Evolutionary conservation across 2,329 filamentous ascomycete genomes (phyloP), one percentile per base, ranked within the genome.

Genomic region (Colletotrichum acutatum): DNA sequence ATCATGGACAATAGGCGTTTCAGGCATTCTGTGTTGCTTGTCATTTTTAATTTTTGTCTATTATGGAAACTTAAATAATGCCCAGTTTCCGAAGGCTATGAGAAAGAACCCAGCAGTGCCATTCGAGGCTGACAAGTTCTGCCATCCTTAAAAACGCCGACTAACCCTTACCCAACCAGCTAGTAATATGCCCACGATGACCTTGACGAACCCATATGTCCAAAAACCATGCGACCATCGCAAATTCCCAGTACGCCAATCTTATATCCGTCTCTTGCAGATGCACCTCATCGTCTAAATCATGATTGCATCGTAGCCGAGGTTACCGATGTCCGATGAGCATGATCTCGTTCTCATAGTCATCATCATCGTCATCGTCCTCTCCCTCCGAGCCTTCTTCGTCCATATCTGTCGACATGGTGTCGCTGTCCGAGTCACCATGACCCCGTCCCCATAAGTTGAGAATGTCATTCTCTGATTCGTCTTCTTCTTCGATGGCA

Each of bases 371-470:
- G 5, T 86, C 84, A 8, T 88, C 87, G n/a, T 85, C 84, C 24
- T 82, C 81, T 3, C 83, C 83, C 24, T 85, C 83, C 2, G 80
- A 79, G 4, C 84, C 84, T 16, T 86, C 85, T 28, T 84, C 81
- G 4, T 86, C 85, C 56, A 65, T 64, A 26, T 77, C 75, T 34
- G 78, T 77, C 16, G 71, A 82, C 83, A 68, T 83, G 82, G 70
- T 75, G 16, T 83, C 83, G 8, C 80, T 79, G 2, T 86, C 85
- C 22, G 83, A 82, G 1, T 87, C 87, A 24, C 84, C 87, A 30
- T 86, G 42, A 69, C 84, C 84, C 14, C 85, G 82, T 58, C 86
- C 86, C 85, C 88, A 89, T 66, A 90, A 85, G 67, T 84, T 83
- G 62, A 89, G 77, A 73, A 89, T 83, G 67, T 87, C 87, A 2